These are phyloP conservation scores for Pilasporangium apinafurcum DNA, from an alignment of 352 stramenopile species.

Conservation along the genomic window DNA sequence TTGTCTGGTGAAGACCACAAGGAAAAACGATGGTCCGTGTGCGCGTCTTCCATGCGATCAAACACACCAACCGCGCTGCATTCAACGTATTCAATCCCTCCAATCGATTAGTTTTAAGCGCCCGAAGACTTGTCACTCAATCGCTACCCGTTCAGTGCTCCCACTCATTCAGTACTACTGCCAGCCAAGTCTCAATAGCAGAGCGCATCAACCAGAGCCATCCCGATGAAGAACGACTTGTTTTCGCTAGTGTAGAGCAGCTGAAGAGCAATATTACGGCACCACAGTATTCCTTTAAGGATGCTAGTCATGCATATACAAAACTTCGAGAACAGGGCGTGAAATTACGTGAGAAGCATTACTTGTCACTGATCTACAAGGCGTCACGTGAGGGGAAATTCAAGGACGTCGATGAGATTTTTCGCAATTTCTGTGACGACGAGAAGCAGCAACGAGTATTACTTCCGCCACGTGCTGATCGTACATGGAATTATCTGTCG, in stretches of 20 bases:
- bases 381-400: slow-evolving; percentile 28
- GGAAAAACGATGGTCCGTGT: too few relatives aligned
- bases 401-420: slow-evolving; percentile 22
- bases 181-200: too few relatives aligned
- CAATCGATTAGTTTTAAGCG: too few relatives aligned
- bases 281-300: background rate
- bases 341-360: slow-evolving; percentile 28
- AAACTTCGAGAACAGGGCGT: slow-evolving; percentile 8
- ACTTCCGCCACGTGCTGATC: slow-evolving; percentile 7
- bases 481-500: slow-evolving; percentile 34
- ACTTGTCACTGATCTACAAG: slow-evolving; percentile 62
- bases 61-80: too few relatives aligned
- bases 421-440: slow-evolving; percentile 28
- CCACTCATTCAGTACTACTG: too few relatives aligned
- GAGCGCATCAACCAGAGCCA: too few relatives aligned
- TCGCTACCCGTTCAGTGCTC: too few relatives aligned
- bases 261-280: slow-evolving; percentile 5
- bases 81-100: too few relatives aligned
- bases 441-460: slow-evolving; percentile 19
- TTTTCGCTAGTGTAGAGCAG: background rate
- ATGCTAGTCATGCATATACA: background rate
- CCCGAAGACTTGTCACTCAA: too few relatives aligned
- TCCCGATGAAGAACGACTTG: too few relatives aligned
- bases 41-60: too few relatives aligned
- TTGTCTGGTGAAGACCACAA: too few relatives aligned